A percentile compares a stretch with the other conserved stretches of the same genome.
These are phyloP conservation scores for Phytophthora sojae DNA, from an alignment of 352 stramenopile genomes.

Conservation along the genomic window DNA sequence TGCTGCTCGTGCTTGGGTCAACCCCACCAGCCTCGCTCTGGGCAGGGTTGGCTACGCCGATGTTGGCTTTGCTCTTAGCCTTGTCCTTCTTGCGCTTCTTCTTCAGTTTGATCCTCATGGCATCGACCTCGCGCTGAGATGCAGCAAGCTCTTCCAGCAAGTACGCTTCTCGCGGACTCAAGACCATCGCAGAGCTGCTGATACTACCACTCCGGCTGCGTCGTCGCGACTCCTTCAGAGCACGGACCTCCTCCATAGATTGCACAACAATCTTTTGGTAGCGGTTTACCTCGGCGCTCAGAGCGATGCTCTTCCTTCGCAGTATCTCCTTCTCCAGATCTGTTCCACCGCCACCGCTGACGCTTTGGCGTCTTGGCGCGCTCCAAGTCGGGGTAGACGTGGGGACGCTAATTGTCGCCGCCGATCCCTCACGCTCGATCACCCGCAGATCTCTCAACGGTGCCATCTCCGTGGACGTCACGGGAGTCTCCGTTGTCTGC, in stretches of 20 bases:
- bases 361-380: conserved; percentile 10
- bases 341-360: conserved; percentile 6
- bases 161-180: conserved; percentile 41
- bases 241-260: conserved; percentile 47
- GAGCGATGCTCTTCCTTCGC: conserved; percentile 41
- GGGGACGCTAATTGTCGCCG: not conserved
- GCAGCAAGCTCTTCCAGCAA: conserved; percentile 44
- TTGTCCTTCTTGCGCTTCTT: conserved; percentile 16
- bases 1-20: conserved; percentile 19
- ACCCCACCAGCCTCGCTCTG: conserved; percentile 4
- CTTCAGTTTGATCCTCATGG: conserved; percentile 32
- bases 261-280: conserved; percentile 54
- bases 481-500: not conserved
- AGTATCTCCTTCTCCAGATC: conserved; percentile 52
- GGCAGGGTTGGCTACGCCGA: conserved; percentile 1
- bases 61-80: not conserved
- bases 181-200: conserved; percentile 19
- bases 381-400: conserved; percentile 29
- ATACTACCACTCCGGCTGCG: conserved; percentile 36
- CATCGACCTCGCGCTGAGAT: conserved; percentile 33
- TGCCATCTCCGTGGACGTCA: conserved; percentile 1
- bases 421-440: conserved; percentile 18
- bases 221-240: conserved; percentile 44
- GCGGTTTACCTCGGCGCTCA: conserved; percentile 47
- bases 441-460: not conserved